Conservation (phyloP, 2,329 filamentous ascomycete genomes). For the Catunica adiposa region DNA sequence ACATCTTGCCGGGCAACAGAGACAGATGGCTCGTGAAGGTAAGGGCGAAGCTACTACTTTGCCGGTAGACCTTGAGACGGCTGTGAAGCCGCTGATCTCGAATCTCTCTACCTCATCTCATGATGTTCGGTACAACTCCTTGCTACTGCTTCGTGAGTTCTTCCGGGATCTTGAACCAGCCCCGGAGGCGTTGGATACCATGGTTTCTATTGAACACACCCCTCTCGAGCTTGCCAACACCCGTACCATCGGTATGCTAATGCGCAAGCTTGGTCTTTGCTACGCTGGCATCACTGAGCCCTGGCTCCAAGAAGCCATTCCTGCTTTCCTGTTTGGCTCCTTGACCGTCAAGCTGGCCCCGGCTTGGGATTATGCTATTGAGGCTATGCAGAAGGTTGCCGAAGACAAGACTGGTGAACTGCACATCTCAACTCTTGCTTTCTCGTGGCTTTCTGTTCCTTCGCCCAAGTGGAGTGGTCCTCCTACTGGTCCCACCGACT, state of each 20-base stretch:
- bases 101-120: slow-evolving; percentile 66
- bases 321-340: slow-evolving; percentile 74
- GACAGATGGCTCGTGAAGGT: not conserved
- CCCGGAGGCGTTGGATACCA: slow-evolving; percentile 27
- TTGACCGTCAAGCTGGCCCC: slow-evolving; percentile 72
- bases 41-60: not conserved
- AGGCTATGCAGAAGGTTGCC: slow-evolving; percentile 58
- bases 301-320: slow-evolving; percentile 56
- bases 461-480: slow-evolving; percentile 38
- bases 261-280: slow-evolving; percentile 54
- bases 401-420: slow-evolving; percentile 57
- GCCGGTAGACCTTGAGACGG: slow-evolving; percentile 36
- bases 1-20: slow-evolving; percentile 3
- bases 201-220: slow-evolving; percentile 66
- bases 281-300: slow-evolving; percentile 45
- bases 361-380: slow-evolving; percentile 70
- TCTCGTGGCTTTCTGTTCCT: slow-evolving; percentile 55
- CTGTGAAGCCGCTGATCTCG: slow-evolving; percentile 48
- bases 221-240: slow-evolving; percentile 61
- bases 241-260: slow-evolving; percentile 65
- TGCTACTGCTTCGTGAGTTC: slow-evolving; percentile 54
- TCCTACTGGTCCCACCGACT: slow-evolving; percentile 21
- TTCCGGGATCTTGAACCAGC: slow-evolving; percentile 24
- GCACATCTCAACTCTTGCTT: slow-evolving; percentile 51
- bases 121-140: slow-evolving; percentile 51